Base-by-base conservation (phyloP, 2,329 filamentous ascomycete genomes). In the Aureobasidium musti region DNA sequence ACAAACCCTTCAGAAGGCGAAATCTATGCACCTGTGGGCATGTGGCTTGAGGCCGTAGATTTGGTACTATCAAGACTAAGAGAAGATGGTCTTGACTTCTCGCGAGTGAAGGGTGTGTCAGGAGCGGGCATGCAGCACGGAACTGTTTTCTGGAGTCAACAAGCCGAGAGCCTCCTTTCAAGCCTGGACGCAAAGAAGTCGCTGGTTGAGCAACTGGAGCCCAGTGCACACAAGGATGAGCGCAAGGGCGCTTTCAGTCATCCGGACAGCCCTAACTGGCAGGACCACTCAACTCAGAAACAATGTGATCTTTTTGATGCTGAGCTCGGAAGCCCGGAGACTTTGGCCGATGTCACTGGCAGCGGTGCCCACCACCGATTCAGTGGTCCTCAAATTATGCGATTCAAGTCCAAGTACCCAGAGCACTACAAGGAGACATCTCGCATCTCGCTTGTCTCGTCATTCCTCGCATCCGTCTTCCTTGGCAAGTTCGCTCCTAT, bases 71-170 rank as follows among this genome's bases (percentile, higher is more conserved):
- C 83, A 56, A 87, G 90, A 19, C 83, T 99, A 69, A 83, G 86
- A 71, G 83, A 87, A 49, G 84, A 87, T 68, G 87, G 88, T 0
- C 85, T 91, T 65, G 89, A 92, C 71, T 89, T 97, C 73, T 79
- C 83, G 63, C 86, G 86, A 61, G 87, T 99, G 70, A 87, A 86
- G 74, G 94, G 91, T 35, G 85, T 99, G 72, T 94, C 91, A 73
- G 95, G 92, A 69, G 93, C 94, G 19, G 93, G 95, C 65, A 96
- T 98, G 85, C 95, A 99, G 82, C 95, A 98, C 78, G 95, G 95
- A 39, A 98, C 94, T 76, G 92, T 98, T 33, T 98, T 95, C 80
- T 98, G 94, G 94, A 90, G 86, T 67, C 77, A 81, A 52, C 80
- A 87, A 66, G 93, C 91, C 6, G 89, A 91, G 74, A 74, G 78